Conservation (phyloP, 768 basidiomycete genomes). For the Stropharia rugosoannulata region DNA sequence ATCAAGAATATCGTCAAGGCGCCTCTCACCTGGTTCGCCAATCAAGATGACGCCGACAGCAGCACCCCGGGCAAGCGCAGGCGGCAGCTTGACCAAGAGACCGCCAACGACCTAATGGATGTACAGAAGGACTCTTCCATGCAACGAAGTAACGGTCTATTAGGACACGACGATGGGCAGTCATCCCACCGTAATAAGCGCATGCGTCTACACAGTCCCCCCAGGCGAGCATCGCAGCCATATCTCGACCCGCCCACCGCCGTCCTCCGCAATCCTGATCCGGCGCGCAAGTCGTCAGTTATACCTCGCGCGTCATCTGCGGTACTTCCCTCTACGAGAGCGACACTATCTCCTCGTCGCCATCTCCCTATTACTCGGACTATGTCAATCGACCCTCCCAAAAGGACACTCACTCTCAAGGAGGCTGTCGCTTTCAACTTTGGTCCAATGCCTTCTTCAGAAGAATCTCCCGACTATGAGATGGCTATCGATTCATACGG, state of each 20-base stretch:
- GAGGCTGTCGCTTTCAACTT: conserved; percentile 45
- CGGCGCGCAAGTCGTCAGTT: conserved; percentile 21
- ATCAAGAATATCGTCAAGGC: conserved; percentile 69
- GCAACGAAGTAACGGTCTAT: neutral
- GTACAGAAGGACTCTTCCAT: neutral
- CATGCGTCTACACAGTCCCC: conserved; percentile 52
- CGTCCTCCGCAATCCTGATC: conserved; percentile 35
- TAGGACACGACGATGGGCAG: conserved; percentile 18
- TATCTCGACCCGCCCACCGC: conserved; percentile 58
- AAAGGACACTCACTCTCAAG: conserved; percentile 32
- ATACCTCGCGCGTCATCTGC: conserved; percentile 26
- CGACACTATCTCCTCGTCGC: conserved; percentile 45
- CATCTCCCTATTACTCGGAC: conserved; percentile 47
- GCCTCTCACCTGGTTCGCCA: conserved; percentile 56
- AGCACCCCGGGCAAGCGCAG: conserved; percentile 53
- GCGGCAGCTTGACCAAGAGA: conserved; percentile 32
- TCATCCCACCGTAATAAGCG: conserved; percentile 45
- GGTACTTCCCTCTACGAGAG: conserved; percentile 30
- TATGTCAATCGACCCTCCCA: conserved; percentile 73
- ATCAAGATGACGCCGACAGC: conserved; percentile 47
- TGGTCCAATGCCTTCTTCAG: conserved; percentile 21
- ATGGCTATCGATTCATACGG: conserved; percentile 36
- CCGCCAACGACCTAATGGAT: conserved; percentile 19
- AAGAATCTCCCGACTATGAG: conserved; percentile 31
- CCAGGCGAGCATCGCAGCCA: conserved; percentile 24